Evolutionary conservation across 495 filamentous ascomycete species (phyloP).

Genomic region (Choiromyces venosus): DNA sequence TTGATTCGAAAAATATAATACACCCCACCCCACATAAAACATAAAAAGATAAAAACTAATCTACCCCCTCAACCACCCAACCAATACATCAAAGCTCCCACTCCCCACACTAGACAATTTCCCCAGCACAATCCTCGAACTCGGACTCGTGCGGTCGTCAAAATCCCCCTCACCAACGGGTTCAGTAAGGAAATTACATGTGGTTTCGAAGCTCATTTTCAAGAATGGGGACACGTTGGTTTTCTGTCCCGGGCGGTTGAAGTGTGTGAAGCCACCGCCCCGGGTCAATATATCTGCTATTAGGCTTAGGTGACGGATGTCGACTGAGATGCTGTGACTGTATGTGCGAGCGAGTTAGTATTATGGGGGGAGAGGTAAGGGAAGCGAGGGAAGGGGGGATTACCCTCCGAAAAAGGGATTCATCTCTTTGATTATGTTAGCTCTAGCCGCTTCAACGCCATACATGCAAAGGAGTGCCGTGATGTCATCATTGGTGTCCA

Average conservation of each 20-base stretch:
- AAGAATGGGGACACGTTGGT: constrained; percentile 80
- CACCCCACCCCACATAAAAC: too few species aligned
- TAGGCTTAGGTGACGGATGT: constrained; percentile 86
- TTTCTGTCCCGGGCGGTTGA: constrained; percentile 82
- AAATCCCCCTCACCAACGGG: constrained; percentile 82
- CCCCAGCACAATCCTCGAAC: constrained; percentile 81
- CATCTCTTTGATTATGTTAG: constrained; percentile 81
- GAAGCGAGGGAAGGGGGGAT: neutral
- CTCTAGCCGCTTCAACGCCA: constrained; percentile 87
- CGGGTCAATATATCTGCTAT: constrained; percentile 97
- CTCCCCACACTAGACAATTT: constrained; percentile 77
- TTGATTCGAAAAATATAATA: too few species aligned
- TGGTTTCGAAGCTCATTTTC: constrained; percentile 99
- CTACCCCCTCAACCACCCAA: constrained; percentile 44
- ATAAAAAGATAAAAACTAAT: neutral
- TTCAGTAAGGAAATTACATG: constrained; percentile 83
- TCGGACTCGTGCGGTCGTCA: constrained; percentile 81
- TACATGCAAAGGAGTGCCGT: constrained; percentile 74
- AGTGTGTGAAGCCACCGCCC: constrained; percentile 76
- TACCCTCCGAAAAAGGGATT: constrained; percentile 67
- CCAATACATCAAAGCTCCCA: constrained; percentile 83
- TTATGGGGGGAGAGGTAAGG: too few species aligned
- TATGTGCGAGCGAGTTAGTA: neutral
- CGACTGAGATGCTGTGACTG: constrained; percentile 85
- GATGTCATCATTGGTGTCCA: constrained; percentile 93